Base-by-base conservation (phyloP, 805 yeast species). In the Kazachstania kunashirensis region DNA sequence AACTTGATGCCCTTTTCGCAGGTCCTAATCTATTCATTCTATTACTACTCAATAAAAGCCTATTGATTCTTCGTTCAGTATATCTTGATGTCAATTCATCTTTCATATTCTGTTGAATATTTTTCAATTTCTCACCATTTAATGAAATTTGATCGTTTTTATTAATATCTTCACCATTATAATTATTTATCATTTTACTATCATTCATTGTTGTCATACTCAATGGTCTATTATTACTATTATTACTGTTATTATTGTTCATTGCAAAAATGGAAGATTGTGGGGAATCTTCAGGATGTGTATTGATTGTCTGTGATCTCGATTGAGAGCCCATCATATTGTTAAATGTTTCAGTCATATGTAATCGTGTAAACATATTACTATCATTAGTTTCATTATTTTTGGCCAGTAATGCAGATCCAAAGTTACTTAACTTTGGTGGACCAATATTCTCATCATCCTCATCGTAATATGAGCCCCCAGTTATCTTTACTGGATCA, bases 341-440 rank as follows among this genome's bases (percentile, higher is more conserved):
- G 3, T 19, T 16, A 15, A 16, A 10, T 28, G 31, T 28, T 11
- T 30, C 33, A 6, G 24, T 19, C 25, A 30, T 19, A 11, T 37
- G 40, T 24, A 33, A 29, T 24, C 31, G 24, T 11, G 40, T 32
- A 12, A 28, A 24, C 11, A 24, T 25, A n/a, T 15, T 37, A 24
- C 21, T 24, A 21, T 17, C 17, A 23, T 20, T 32, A 9, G 23
- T 19, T 5, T 21, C 29, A 31, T 30, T 36, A 9, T 34, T 36
- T 14, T 32, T 40, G 17, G 46, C 44, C 10, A 55, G 37, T 36
- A 55, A 34, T 8, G 59, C 60, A n/a, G 59, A 53, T 6, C 56
- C 60, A 43, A 51, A 56, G 37, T 52, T 42, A 38, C 61, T 56
- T 21, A 56, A 33, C 25, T 47, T 46, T 11, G 61, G 61, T 9